Evolutionary conservation across 495 filamentous ascomycete species (phyloP).

Genomic region (Glutinoglossum americanum): DNA sequence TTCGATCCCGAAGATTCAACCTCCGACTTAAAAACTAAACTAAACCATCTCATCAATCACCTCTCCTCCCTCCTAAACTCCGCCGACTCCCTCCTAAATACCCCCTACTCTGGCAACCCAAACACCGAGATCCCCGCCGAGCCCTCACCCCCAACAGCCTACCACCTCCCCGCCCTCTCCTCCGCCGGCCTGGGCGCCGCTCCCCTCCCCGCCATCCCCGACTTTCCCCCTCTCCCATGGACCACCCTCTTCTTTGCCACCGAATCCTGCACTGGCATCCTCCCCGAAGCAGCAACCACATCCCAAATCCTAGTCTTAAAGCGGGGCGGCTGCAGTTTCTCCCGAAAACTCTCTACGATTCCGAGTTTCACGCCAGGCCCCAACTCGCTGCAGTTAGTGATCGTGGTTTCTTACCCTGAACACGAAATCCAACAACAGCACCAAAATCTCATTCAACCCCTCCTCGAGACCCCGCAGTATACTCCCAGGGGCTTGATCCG

Average conservation of each 20-base stretch:
- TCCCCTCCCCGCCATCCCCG: constrained; percentile 44
- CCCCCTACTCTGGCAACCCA: constrained; percentile 2
- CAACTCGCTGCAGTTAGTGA: constrained; percentile 48
- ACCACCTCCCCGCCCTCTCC: constrained; percentile 31
- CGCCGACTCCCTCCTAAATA: not conserved
- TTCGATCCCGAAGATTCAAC: not conserved
- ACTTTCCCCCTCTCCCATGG: constrained; percentile 23
- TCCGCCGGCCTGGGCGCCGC: constrained; percentile 57
- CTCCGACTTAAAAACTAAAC: constrained; percentile 8
- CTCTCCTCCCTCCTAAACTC: constrained; percentile 33
- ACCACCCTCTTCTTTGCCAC: constrained; percentile 41
- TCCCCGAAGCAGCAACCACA: constrained; percentile 38
- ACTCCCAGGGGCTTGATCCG: constrained; percentile 50
- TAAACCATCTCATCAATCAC: constrained; percentile 35
- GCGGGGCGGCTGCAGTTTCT: constrained; percentile 71
- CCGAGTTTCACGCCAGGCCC: constrained; percentile 43
- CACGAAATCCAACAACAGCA: constrained; percentile 17
- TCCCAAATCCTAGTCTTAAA: constrained; percentile 67
- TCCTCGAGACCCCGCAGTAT: constrained; percentile 54
- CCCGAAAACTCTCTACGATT: constrained; percentile 62
- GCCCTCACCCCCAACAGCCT: not conserved
- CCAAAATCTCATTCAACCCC: constrained; percentile 37
- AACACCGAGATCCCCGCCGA: not conserved
- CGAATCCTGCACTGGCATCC: constrained; percentile 38
- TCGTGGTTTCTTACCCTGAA: constrained; percentile 46